Conservation (phyloP, 352 stramenopile genomes). For the Globisporangium camurandrum region DNA sequence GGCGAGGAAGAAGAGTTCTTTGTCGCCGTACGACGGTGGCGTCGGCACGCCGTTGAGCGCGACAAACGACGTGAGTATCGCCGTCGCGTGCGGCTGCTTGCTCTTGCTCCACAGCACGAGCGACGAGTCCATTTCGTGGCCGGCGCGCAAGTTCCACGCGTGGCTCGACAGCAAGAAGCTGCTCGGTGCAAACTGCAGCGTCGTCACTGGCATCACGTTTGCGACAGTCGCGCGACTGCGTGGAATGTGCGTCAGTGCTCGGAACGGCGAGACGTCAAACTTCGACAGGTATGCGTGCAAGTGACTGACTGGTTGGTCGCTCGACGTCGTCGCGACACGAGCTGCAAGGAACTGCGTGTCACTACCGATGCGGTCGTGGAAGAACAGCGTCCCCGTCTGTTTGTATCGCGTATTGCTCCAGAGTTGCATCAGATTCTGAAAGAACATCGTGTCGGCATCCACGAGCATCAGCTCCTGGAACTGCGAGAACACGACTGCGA, state of each 20-base stretch:
- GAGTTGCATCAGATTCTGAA: slow-evolving; percentile 44
- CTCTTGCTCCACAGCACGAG: slow-evolving; percentile 70
- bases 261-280: slow-evolving; percentile 44
- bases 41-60: slow-evolving; percentile 25
- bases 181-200: slow-evolving; percentile 37
- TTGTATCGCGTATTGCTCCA: slow-evolving; percentile 47
- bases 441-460: slow-evolving; percentile 63
- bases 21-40: slow-evolving; percentile 59
- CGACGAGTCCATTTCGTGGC: slow-evolving; percentile 72
- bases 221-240: slow-evolving; percentile 7
- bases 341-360: slow-evolving; percentile 33
- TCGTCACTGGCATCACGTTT: slow-evolving; percentile 15
- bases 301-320: slow-evolving; percentile 17
- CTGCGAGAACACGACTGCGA: slow-evolving; percentile 49
- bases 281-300: slow-evolving; percentile 45
- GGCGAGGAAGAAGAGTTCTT: slow-evolving; percentile 73
- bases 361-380: slow-evolving; percentile 41
- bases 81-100: slow-evolving; percentile 53
- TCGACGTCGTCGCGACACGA: slow-evolving; percentile 9
- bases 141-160: slow-evolving; percentile 52
- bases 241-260: slow-evolving; percentile 24
- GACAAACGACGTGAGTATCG: slow-evolving; percentile 52
- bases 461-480: slow-evolving; percentile 72
- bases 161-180: slow-evolving; percentile 46
- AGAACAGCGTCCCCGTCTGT: slow-evolving; percentile 49